Evolutionary conservation across 1,284 basidiomycete genomes (phyloP), one percentile per base, ranked within the genome.

Genomic region (Anthracocystis panici-leucophaei): DNA sequence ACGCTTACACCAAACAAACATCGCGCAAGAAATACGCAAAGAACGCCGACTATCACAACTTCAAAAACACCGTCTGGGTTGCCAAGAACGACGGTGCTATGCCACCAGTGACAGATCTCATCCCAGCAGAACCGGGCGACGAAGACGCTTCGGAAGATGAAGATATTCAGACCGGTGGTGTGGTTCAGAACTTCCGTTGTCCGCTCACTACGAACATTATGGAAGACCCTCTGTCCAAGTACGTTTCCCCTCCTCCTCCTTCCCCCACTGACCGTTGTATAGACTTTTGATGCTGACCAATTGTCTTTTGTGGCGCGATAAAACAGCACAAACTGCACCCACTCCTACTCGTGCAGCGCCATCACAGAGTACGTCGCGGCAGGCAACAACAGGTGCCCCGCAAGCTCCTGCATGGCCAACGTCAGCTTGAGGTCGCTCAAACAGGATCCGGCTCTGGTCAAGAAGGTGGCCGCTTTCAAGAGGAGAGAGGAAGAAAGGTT

Each of bases 51-150:
- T 82, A 80, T 27, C 53, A 77, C 52, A 70, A 81, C 50, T 78
- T 82, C 41, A 69, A 73, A 23, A 75, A 77, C 27, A 50, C 56
- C 2, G 41, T 77, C 7, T 82, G 81, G 81, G 74, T 74, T 2
- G 74, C 71, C 7, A 60, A 50, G 27, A 49, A 73, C 40, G 70
- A 77, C 6, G 77, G 80, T 12, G 65, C 79, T 7, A 82, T 82
- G 81, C 81, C 81, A 16, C 65, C 70, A 1, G 57, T 83, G 0
- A 57, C 52, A 14, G 81, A 83, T 35, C 48, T 82, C 41, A 71
- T 83, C 50, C 72, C 77, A 1, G 63, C 66, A 9, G 56, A 57
- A 42, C 25, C 35, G 2, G 56, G 46, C 11, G 56, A 57, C 21
- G 46, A 57, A 8, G 38, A 57, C 5, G 27, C 18, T 3, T 29